Evolutionary conservation across 345 rosid genomes (phyloP).

Genomic region (Geranium brycei): DNA sequence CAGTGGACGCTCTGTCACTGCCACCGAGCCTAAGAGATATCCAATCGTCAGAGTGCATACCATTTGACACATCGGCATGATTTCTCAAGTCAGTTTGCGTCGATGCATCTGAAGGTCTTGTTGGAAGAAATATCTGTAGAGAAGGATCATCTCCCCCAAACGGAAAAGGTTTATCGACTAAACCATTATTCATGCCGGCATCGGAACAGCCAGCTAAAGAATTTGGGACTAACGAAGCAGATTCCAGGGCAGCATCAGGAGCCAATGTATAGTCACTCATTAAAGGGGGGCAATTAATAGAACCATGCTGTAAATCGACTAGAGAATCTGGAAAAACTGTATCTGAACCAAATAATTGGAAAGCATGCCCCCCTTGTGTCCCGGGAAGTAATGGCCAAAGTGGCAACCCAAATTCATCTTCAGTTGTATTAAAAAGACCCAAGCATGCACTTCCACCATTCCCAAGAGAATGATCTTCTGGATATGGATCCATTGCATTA

Average conservation of each 20-base stretch:
- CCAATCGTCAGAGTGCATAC: slow-evolving; percentile 73
- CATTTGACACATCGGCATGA: slow-evolving; percentile 59
- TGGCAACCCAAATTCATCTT: slow-evolving; percentile 59
- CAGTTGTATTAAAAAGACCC: slow-evolving; percentile 45
- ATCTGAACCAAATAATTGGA: slow-evolving; percentile 63
- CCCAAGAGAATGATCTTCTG: slow-evolving; percentile 46
- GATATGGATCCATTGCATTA: slow-evolving; percentile 46
- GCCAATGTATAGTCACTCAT: slow-evolving; percentile 54
- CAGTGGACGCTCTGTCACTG: slow-evolving; percentile 34
- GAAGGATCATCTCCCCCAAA: slow-evolving; percentile 82
- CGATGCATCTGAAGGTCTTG: slow-evolving; percentile 56
- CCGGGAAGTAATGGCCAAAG: slow-evolving; percentile 68
- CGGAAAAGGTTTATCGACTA: slow-evolving; percentile 74
- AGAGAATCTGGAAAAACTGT: slow-evolving; percentile 42
- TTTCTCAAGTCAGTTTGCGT: slow-evolving; percentile 45
- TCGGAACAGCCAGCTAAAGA: slow-evolving; percentile 39
- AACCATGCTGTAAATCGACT: slow-evolving; percentile 42
- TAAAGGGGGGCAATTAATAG: slow-evolving; percentile 39
- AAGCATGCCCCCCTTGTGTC: slow-evolving; percentile 51
- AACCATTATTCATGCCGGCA: slow-evolving; percentile 39
- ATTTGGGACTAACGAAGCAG: slow-evolving; percentile 33
- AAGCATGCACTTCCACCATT: slow-evolving; percentile 43
- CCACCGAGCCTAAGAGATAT: slow-evolving; percentile 90
- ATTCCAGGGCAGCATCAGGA: slow-evolving; percentile 41
- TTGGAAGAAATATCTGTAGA: slow-evolving; percentile 86